Conservation (phyloP, 371 early-diverging fungal species). For the Mucor plumbeus region DNA sequence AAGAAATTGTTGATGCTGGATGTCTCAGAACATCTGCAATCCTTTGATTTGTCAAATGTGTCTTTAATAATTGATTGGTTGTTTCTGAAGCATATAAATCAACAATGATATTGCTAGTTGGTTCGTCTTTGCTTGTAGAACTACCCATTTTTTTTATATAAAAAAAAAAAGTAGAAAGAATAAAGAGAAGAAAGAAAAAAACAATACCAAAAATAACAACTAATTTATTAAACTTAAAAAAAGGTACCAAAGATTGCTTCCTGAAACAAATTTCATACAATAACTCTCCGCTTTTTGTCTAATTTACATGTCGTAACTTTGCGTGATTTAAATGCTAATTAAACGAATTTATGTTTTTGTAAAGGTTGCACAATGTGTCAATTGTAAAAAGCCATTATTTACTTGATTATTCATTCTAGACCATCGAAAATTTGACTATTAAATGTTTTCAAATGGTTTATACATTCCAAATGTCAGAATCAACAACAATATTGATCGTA, state of each 20-base stretch:
- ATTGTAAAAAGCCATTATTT: no score
- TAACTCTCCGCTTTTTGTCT: not conserved
- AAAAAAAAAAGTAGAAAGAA: not conserved
- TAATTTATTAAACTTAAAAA: not conserved
- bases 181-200: not conserved
- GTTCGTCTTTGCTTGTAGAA: not conserved
- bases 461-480: no score
- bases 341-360: not conserved
- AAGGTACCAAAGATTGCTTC: not conserved
- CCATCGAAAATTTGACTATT: no score
- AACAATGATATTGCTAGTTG: not conserved
- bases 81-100: slow-evolving; percentile 10
- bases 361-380: not conserved
- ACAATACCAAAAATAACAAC: not conserved
- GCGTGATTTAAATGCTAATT: slow-evolving; percentile 4
- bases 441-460: no score
- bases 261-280: not conserved
- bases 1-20: not conserved
- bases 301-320: not conserved
- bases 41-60: slow-evolving; percentile 1
- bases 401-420: no score
- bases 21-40: not conserved
- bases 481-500: no score
- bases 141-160: not conserved
- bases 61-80: slow-evolving; percentile 4